Evolutionary conservation across 768 basidiomycete species (phyloP), one percentile per base, ranked within the genome.

Genomic region (Hericium coralloides): DNA sequence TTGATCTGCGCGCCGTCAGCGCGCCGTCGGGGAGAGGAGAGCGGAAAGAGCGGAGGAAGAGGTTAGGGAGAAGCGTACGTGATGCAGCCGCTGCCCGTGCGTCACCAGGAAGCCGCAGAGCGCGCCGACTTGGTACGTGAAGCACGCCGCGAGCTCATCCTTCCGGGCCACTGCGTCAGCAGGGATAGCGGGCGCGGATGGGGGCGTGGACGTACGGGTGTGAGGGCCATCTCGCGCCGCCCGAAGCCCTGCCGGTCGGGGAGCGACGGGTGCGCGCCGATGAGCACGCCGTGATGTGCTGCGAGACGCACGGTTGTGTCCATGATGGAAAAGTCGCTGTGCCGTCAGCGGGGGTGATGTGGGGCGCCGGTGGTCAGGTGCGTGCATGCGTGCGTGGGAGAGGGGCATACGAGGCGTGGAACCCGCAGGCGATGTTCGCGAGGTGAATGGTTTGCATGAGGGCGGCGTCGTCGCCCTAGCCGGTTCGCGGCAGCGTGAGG

Each of bases 71-170:
- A n/a, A n/a, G n/a, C n/a, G n/a, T n/a, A n/a, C n/a, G n/a, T n/a
- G n/a, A n/a, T 85, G 78, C 20, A 85, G 65, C 1, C 69, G 66
- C 5, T 87, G 60, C 0, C 71, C 77, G 53, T 85, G 74, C 1
- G 73, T 65, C 48, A 76, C 78, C 55, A 87, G 69, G 67, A 87
- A 86, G 0, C 81, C 83, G 4, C 66, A 69, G 7, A 87, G 68
- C 0, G 85, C 83, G n/a, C 84, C 85, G 31, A 85, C 78, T 71
- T 87, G 85, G 63, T 84, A 85, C 4, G 81, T 73, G 58, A 86
- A 80, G 64, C 80, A 81, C 23, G 78, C 73, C 7, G 69, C 70
- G 37, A 85, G 74, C 58, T 83, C 82, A 2, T 79, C 78, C 79
- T 84, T n/a, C 20, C 43, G 43, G n/a, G n/a, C n/a, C n/a, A n/a